Evolutionary conservation across 1,139 yeast genomes (phyloP).

Genomic region (Blastobotrys indianensis): DNA sequence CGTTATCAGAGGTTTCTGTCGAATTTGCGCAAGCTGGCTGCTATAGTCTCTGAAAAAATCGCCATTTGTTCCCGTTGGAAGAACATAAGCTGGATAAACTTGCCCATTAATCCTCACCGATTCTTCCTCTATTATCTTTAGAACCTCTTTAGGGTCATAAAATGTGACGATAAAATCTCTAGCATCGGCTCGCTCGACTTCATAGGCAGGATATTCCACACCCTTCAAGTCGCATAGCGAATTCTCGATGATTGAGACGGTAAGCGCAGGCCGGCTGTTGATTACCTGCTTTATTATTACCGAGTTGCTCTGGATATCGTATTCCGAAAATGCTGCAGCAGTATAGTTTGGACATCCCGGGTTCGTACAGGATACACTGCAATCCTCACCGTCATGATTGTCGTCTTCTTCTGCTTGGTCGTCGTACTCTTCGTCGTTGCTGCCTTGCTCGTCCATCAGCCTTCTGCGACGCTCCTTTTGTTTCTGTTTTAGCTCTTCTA

Average conservation of each 20-base stretch:
- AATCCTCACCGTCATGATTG: slow-evolving; percentile 6
- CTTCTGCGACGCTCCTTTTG: slow-evolving; percentile 18
- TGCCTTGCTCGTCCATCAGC: slow-evolving; percentile 13
- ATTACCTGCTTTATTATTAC: slow-evolving; percentile 14
- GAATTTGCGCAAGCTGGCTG: neutral
- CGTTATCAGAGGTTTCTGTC: too few species aligned
- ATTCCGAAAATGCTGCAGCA: slow-evolving; percentile 12
- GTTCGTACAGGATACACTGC: slow-evolving; percentile 15
- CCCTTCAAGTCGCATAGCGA: slow-evolving; percentile 9
- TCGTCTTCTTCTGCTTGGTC: slow-evolving; percentile 9
- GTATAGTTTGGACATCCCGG: slow-evolving; percentile 18
- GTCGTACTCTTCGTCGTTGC: slow-evolving; percentile 13
- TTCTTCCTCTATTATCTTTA: slow-evolving; percentile 14
- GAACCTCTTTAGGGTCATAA: slow-evolving; percentile 7
- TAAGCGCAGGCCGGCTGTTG: slow-evolving; percentile 7
- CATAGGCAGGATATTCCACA: slow-evolving; percentile 8
- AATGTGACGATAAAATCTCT: slow-evolving; percentile 14
- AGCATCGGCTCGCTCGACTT: slow-evolving; percentile 10
- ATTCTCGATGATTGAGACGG: slow-evolving; percentile 7
- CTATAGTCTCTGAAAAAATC: slow-evolving; percentile 14
- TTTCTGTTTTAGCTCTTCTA: slow-evolving; percentile 14
- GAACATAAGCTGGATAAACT: slow-evolving; percentile 12
- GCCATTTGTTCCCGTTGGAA: slow-evolving; percentile 16
- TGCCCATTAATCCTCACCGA: slow-evolving; percentile 6
- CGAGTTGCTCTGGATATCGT: slow-evolving; percentile 17